phyloP scores from a whole-genome alignment of 768 basidiomycete species.

The Terana coerulea region DNA sequence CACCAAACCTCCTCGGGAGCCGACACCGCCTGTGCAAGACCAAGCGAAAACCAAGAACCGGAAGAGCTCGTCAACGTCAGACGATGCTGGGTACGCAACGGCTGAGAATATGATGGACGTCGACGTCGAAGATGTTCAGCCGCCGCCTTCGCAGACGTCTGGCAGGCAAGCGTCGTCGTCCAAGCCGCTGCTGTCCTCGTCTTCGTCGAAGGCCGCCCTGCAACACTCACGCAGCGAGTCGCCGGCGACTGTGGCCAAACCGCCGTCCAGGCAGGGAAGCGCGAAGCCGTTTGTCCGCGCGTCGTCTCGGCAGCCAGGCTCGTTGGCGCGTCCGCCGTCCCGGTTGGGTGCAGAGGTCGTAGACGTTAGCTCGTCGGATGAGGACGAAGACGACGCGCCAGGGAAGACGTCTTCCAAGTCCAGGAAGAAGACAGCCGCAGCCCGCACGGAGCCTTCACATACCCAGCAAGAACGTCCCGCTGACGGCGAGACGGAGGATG shows the following conservation, averaged over 20 bases:
- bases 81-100: constrained; percentile 26
- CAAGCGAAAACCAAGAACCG: constrained; percentile 2
- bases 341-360: constrained; percentile 5
- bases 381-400: constrained; percentile 1
- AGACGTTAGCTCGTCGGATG: constrained; percentile 10
- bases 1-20: too few species aligned
- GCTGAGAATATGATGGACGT: constrained; percentile 20
- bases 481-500: too few species aligned
- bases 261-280: background rate
- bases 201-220: too few species aligned
- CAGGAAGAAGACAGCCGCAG: too few species aligned
- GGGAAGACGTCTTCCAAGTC: background rate
- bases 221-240: too few species aligned
- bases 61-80: constrained; percentile 20
- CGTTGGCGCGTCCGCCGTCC: background rate
- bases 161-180: too few species aligned
- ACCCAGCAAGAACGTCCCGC: too few species aligned
- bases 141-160: too few species aligned
- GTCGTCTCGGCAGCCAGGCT: background rate
- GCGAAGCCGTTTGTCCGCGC: background rate
- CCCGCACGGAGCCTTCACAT: too few species aligned
- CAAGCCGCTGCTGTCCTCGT: too few species aligned
- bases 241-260: too few species aligned
- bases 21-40: background rate
- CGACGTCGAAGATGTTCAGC: too few species aligned